Conservation (phyloP, 148 eudicot species). For the Fagopyrum esculentum region DNA sequence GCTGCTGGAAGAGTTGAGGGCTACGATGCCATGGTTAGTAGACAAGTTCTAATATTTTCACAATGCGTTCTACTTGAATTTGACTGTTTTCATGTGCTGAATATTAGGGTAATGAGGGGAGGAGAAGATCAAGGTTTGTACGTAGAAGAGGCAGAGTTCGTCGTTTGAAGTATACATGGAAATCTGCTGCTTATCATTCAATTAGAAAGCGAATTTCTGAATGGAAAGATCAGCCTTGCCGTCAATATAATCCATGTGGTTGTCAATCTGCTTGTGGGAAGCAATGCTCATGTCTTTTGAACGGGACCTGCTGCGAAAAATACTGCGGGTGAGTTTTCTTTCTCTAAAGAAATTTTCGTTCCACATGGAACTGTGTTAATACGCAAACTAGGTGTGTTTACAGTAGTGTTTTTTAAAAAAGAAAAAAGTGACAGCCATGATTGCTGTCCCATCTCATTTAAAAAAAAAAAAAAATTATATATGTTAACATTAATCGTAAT, state of each 20-base stretch:
- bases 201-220: slow-evolving; percentile 85
- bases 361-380: not conserved
- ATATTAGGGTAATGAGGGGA: slow-evolving; percentile 53
- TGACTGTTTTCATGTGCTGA: not conserved
- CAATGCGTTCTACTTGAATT: not conserved
- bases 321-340: slow-evolving; percentile 81
- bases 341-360: not conserved
- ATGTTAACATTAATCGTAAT: too few relatives aligned
- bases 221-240: slow-evolving; percentile 86
- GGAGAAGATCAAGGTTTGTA: slow-evolving; percentile 81
- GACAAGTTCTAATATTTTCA: slow-evolving; percentile 4
- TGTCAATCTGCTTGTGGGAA: slow-evolving; percentile 89
- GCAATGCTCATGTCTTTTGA: slow-evolving; percentile 83
- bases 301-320: slow-evolving; percentile 95
- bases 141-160: slow-evolving; percentile 95
- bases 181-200: slow-evolving; percentile 86
- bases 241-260: slow-evolving; percentile 94
- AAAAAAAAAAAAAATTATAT: too few relatives aligned
- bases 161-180: slow-evolving; percentile 92
- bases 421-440: too few relatives aligned
- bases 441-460: too few relatives aligned
- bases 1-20: slow-evolving; percentile 46
- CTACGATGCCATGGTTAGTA: slow-evolving; percentile 47
- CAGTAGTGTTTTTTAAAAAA: too few relatives aligned
- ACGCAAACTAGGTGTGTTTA: too few relatives aligned